Evolutionary conservation across 2,329 filamentous ascomycete genomes (phyloP).

Genomic region (Colletotrichum kahawae): DNA sequence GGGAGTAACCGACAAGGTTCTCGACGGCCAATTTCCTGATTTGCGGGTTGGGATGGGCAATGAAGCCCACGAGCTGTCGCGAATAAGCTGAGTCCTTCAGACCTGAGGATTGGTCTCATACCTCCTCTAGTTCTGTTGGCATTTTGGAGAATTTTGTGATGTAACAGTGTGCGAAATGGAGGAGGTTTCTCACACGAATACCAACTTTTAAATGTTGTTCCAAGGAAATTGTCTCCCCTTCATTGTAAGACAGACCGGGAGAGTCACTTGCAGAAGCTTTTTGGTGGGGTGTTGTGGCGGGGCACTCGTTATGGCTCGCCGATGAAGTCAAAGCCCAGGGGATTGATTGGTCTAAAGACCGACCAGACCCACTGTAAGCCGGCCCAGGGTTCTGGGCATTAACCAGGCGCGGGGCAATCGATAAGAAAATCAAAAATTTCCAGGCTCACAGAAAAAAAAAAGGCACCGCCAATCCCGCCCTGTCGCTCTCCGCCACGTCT

Average conservation of each 20-base stretch:
- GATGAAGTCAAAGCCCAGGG: conserved; percentile 14
- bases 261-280: conserved; percentile 24
- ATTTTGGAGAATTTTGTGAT: conserved; percentile 47
- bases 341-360: conserved; percentile 7
- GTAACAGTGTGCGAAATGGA: too few relatives aligned
- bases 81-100: conserved; percentile 9
- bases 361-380: neutral
- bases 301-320: conserved; percentile 15
- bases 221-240: conserved; percentile 6
- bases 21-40: conserved; percentile 86
- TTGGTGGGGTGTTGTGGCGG: conserved; percentile 22
- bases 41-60: conserved; percentile 89
- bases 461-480: conserved; percentile 1
- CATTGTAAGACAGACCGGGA: conserved; percentile 15
- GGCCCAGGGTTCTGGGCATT: conserved; percentile 21
- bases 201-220: neutral
- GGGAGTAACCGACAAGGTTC: conserved; percentile 83
- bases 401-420: conserved; percentile 30
- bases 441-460: conserved; percentile 12
- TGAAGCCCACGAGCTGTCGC: conserved; percentile 84
- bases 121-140: conserved; percentile 80
- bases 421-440: conserved; percentile 35
- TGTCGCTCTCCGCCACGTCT: conserved; percentile 8
- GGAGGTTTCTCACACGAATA: neutral
- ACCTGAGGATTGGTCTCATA: conserved; percentile 36